These are phyloP conservation scores for Pseudovirgaria hyperparasitica DNA, from an alignment of 2,329 filamentous ascomycete species.

Conservation along the genomic window DNA sequence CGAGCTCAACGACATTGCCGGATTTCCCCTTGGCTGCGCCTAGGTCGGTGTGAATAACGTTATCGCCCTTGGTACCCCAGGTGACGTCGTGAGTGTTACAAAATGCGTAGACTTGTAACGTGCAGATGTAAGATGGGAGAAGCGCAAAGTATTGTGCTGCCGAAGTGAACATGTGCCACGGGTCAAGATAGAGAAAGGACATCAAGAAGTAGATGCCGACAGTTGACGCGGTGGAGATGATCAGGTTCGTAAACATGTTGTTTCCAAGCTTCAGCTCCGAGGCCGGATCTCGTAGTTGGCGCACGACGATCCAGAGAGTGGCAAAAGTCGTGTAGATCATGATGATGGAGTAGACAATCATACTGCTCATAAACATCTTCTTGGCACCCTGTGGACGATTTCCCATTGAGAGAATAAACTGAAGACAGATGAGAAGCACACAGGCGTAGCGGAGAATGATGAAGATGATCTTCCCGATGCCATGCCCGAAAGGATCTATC, in stretches of 20 bases:
- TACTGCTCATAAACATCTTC: slow-evolving; percentile 74
- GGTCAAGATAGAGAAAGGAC: slow-evolving; percentile 92
- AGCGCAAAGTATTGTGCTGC: slow-evolving; percentile 85
- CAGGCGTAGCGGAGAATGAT: slow-evolving; percentile 73
- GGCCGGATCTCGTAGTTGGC: slow-evolving; percentile 51
- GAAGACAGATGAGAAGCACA: slow-evolving; percentile 77
- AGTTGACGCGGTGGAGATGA: slow-evolving; percentile 79
- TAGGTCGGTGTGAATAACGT: slow-evolving; percentile 83
- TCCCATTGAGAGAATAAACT: slow-evolving; percentile 93
- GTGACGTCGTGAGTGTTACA: slow-evolving; percentile 99
- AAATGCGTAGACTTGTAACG: slow-evolving; percentile 94
- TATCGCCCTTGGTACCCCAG: slow-evolving; percentile 98
- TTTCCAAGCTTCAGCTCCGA: slow-evolving; percentile 52
- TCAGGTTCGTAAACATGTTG: slow-evolving; percentile 89
- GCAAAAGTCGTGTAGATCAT: slow-evolving; percentile 94
- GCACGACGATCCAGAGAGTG: slow-evolving; percentile 74
- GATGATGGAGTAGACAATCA: slow-evolving; percentile 84
- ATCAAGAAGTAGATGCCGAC: slow-evolving; percentile 92
- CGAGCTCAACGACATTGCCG: slow-evolving; percentile 70
- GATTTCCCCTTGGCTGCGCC: slow-evolving; percentile 70
- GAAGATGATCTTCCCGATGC: slow-evolving; percentile 76
- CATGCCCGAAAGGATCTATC: slow-evolving; percentile 84
- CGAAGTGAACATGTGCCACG: slow-evolving; percentile 98
- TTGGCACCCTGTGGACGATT: slow-evolving; percentile 93
- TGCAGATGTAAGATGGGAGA: slow-evolving; percentile 89